phyloP scores from a whole-genome alignment of 2,329 filamentous ascomycete genomes.

The Neospermospora avenae region DNA sequence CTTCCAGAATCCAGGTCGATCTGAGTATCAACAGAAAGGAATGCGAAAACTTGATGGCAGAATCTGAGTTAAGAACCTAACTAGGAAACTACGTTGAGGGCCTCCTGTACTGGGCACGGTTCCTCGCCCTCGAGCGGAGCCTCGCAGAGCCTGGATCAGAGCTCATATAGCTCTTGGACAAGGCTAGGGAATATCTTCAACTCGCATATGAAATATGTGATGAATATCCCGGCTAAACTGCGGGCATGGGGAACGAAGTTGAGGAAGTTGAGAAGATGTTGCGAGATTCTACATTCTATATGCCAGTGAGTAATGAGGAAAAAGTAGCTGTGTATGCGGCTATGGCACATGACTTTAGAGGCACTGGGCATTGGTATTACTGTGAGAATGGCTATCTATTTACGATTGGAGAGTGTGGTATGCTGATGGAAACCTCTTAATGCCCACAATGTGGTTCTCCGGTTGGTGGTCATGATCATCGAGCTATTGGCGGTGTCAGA shows the following conservation, averaged over 20 bases:
- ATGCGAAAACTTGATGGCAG: constrained; percentile 26
- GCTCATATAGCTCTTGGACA: constrained; percentile 23
- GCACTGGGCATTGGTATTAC: constrained; percentile 60
- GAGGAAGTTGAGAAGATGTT: constrained; percentile 46
- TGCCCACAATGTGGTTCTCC: constrained; percentile 61
- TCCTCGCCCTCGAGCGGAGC: constrained; percentile 24
- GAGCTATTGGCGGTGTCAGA: constrained; percentile 48
- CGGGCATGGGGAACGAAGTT: constrained; percentile 39
- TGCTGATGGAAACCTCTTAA: constrained; percentile 56
- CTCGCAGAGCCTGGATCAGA: constrained; percentile 20
- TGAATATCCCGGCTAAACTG: constrained; percentile 25
- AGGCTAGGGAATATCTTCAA: constrained; percentile 20
- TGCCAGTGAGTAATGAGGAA: constrained; percentile 48
- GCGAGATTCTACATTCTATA: constrained; percentile 45
- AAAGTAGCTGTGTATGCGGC: constrained; percentile 47
- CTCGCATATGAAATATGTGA: constrained; percentile 23
- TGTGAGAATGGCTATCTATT: constrained; percentile 58
- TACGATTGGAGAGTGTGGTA: constrained; percentile 63
- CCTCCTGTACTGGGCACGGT: constrained; percentile 27
- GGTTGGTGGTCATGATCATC: constrained; percentile 55
- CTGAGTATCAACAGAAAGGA: constrained; percentile 26
- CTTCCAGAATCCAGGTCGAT: constrained; percentile 18
- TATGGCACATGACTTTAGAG: constrained; percentile 48
- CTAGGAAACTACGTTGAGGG: constrained; percentile 22
- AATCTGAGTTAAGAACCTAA: constrained; percentile 23